phyloP scores from a whole-genome alignment of 768 basidiomycete species.

The Tephrocybe rancida region DNA sequence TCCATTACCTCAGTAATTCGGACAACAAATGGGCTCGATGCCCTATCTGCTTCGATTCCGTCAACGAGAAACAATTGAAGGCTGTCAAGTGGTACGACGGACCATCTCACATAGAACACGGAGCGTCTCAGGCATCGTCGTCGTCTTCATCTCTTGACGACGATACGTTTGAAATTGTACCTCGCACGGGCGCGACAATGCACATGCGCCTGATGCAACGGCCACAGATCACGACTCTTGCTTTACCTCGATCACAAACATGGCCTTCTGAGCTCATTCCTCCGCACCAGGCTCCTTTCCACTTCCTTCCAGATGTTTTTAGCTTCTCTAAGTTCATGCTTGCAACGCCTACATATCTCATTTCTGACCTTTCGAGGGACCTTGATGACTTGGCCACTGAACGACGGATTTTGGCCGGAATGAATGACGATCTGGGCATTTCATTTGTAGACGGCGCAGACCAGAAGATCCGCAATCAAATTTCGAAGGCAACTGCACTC shows the following conservation, averaged over 20 bases:
- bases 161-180: slow-evolving; percentile 37
- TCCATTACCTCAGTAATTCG: slow-evolving; percentile 86
- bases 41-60: slow-evolving; percentile 94
- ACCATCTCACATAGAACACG: slow-evolving; percentile 31
- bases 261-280: slow-evolving; percentile 95
- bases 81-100: slow-evolving; percentile 88
- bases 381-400: slow-evolving; percentile 74
- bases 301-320: slow-evolving; percentile 93
- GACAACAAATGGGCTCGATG: slow-evolving; percentile 92
- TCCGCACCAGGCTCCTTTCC: slow-evolving; percentile 92
- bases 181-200: slow-evolving; percentile 60
- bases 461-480: slow-evolving; percentile 73
- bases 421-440: slow-evolving; percentile 76
- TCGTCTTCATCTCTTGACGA: slow-evolving; percentile 44
- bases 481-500: slow-evolving; percentile 76
- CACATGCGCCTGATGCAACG: slow-evolving; percentile 90
- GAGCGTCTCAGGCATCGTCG: slow-evolving; percentile 41
- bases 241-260: slow-evolving; percentile 85
- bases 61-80: slow-evolving; percentile 90
- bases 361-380: slow-evolving; percentile 72
- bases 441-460: slow-evolving; percentile 82
- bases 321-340: slow-evolving; percentile 94
- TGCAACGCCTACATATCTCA: slow-evolving; percentile 84
- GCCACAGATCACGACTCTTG: slow-evolving; percentile 93
- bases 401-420: slow-evolving; percentile 60